Evolutionary conservation across 257 asterid species (phyloP), one percentile per base, ranked within the genome.

Genomic region (Przewalskia tangutica): DNA sequence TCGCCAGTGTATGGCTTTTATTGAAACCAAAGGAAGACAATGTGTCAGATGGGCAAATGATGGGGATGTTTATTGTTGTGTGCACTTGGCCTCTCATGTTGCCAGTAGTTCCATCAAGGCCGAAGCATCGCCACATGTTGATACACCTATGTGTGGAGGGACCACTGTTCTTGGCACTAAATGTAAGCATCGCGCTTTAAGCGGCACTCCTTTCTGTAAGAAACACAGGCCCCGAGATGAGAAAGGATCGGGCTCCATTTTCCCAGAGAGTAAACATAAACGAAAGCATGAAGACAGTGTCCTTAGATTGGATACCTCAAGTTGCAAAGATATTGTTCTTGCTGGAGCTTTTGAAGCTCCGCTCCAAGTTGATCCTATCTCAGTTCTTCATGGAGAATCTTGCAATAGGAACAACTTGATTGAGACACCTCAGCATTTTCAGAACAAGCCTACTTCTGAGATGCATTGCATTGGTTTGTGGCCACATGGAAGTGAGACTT

Each of bases 121-220:
- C 40, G 97, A 90, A 88, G 76, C 85, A 80, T 67, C 81, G 16
- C 82, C 85, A 81, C 83, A 87, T 62, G 76, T 81, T 78, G 99
- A 94, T 75, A 86, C 91, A 51, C 92, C 93, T 48, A 92, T 93
- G 98, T 96, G 99, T 84, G 97, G 91, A 86, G 99, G 99, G 68
- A 94, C 98, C 83, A 96, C 99, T 1, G 98, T 96, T 84, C 97
- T 93, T 80, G 98, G 98, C 51, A 93, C 97, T 75, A 94, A 93
- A 84, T 96, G 99, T 89, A 96, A 94, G 87, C 99, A 96, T 89
- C 91, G 98, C 59, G 93, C 99, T 53, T 85, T 96, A 38, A 82
- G 80, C 13, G 98, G 98, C 82, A 86, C 90, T 81, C 89, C 98
- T 76, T 94, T 96, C 89, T 96, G 99, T 90, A 96, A 96, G 93